Evolutionary conservation across 2,329 filamentous ascomycete genomes (phyloP), one percentile per base, ranked within the genome.

Genomic region (Colletotrichum chrysophilum): DNA sequence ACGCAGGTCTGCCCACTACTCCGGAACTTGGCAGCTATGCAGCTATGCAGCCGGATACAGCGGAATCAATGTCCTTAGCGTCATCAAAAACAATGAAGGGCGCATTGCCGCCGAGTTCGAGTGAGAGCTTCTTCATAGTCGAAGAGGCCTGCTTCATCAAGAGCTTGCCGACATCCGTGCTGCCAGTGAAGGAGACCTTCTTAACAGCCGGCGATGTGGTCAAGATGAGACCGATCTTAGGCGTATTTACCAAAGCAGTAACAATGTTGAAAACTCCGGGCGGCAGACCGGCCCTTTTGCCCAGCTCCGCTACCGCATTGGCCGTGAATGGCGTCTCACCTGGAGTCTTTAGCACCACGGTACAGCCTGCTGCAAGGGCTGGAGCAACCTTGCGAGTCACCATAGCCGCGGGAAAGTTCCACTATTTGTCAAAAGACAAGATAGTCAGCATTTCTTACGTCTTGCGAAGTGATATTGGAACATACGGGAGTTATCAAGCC

Each of bases 71-170:
- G 82, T 98, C 95, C 16, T 43, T 43, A 24, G 96, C 95, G 81
- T 98, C 96, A 81, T 98, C 96, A 82, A 98, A 98, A 36, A 98
- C 95, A 79, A 98, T 98, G 83, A 98, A 98, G 2, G 96, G 96
- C 0, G 96, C 95, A 83, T 98, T 98, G 61, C 96, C 96, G 70
- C 96, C 96, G 2, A 98, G 93, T 83, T 98, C 96, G 84, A 98
- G 94, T 0, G 95, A 97, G 60, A 93, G 83, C 79, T 92, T 91
- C 90, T 98, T 98, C 79, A 98, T 87, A 0, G 96, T 98, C 55
- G 91, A 90, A 0, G 96, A 92, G 12, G 94, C 93, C 85, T 98
- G 96, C 87, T 94, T 94, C 96, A 98, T 98, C 71, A 99, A 91
- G 8, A 93, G 88, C 83, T 93, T 93, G 36, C 92, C 92, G 48